Base-by-base conservation (phyloP, 495 filamentous ascomycete genomes). In the Hypoxylon subgilvum region DNA sequence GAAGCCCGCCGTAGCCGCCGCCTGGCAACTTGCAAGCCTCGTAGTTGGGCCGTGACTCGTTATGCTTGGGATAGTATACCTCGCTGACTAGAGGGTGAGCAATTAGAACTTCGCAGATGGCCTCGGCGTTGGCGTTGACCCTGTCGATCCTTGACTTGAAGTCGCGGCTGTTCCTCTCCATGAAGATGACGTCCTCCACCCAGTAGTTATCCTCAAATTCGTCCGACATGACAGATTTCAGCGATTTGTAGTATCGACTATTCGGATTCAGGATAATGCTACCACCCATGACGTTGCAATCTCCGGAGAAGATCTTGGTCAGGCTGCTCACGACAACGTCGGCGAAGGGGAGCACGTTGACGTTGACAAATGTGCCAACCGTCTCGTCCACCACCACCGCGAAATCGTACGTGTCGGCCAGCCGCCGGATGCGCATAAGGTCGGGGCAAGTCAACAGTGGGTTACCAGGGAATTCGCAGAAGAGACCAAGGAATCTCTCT, bases 211-310 rank as follows among this genome's bases (percentile, higher is more conserved):
- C 92, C 73, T 96, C 91, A 67, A 88, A 95, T 12, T 89, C 83
- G 2, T 52, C 63, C 4, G 68, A 72, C 51, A 87, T 83, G 18
- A 77, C 78, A 6, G 76, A 65, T 63, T 92, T 95, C 21, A 98
- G 67, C 0, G 69, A 52, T 0, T 71, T 36, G 74, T 97, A 97
- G 69, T 86, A 89, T 10, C 69, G 81, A 12, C 84, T 77, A 42
- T 87, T 82, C 2, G 95, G 91, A 69, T 97, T 98, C 38, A 97
- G 75, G 32, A 97, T 86, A 7, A 85, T 80, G 69, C 90, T 87
- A 48, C 94, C 94, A 58, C 92, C 94, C 94, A 97, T 97, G 45
- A 98, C 94, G 72, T 98, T 97, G 71, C 90, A 91, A 71, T 96
- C 93, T 22, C 94, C 94, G 50, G 90, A 95, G 73, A 98, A 98